Conservation (phyloP, 768 basidiomycete genomes). For the Lactarius tabidus region DNA sequence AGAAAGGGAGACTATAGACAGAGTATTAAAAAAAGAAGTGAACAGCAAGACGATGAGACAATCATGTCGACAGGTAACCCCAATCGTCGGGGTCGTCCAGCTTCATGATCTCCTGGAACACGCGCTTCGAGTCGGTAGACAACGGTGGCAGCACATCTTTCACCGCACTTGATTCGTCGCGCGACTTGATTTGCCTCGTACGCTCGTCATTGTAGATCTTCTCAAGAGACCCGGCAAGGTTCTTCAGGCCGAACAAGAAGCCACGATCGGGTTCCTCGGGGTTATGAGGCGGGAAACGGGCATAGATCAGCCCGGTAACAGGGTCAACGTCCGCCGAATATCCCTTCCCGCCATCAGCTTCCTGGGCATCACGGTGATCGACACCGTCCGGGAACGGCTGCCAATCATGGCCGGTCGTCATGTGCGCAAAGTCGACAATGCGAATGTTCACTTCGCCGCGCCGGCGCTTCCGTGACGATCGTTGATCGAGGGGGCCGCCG, state of each 20-base stretch:
- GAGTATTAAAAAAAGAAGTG: conserved; percentile 12
- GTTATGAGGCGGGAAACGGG: conserved; percentile 92
- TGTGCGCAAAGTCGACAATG: conserved; percentile 98
- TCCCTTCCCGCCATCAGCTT: conserved; percentile 58
- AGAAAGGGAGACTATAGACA: conserved; percentile 5
- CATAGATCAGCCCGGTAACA: conserved; percentile 78
- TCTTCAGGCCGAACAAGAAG: conserved; percentile 88
- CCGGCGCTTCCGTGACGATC: conserved; percentile 61
- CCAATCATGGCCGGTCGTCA: conserved; percentile 94
- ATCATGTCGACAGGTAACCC: conserved; percentile 72
- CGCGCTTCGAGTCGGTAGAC: conserved; percentile 67
- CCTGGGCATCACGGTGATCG: conserved; percentile 38
- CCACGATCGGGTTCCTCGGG: conserved; percentile 88
- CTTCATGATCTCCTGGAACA: conserved; percentile 70
- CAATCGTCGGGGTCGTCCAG: conserved; percentile 60
- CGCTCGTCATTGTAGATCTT: conserved; percentile 87
- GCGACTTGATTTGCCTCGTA: conserved; percentile 55
- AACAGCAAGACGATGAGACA: background rate
- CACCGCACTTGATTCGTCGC: conserved; percentile 48
- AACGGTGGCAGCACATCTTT: conserved; percentile 58
- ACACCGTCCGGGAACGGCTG: conserved; percentile 53
- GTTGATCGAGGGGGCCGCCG: conserved; percentile 59
- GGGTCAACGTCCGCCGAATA: conserved; percentile 82
- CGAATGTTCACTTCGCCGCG: conserved; percentile 93
- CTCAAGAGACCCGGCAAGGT: conserved; percentile 69